Base-by-base conservation (phyloP, 177 flowering plant species). In the Tripterygium wilfordii region DNA sequence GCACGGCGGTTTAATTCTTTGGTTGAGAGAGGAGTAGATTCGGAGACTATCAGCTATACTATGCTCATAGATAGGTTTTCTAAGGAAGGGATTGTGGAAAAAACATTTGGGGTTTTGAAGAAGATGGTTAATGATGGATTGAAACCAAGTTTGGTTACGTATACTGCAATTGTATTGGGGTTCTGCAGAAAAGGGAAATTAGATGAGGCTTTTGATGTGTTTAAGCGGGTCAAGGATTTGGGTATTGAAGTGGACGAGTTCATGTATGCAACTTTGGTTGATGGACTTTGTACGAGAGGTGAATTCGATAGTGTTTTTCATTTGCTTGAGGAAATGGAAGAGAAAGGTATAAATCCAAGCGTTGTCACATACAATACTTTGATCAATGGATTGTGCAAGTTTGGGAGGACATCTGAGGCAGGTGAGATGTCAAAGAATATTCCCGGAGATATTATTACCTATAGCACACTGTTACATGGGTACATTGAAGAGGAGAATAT, bases 61-160 rank as follows among this genome's bases (percentile, higher is more conserved):
- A 60, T 79, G 56, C 79, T 88, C 13, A 71, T 86, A 24, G 78
- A 83, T 60, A 92, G 85, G 36, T 75, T 88, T 37, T 71, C 82
- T 4, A 78, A 75, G 69, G 68, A 70, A 24, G 92, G 86, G 25
- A 46, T 65, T 63, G 83, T 73, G 37, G 92, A 82, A 53, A 86
- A 82, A 72, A 78, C 80, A 1, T 61, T 74, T 33, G 95, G 92
- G 0, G 64, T 86, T 45, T 64, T 86, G 50, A 31, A 62, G 43
- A 79, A 72, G 57, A 89, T 89, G 90, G 53, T 49, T 36, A 69
- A 49, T 49, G 68, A 53, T 37, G 80, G 85, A 3, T 15, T 78
- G 19, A 24, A 60, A 42, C 91, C 96, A 9, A 78, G 69, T 70
- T 57, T 80, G 55, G 70, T 86, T 27, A 71, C 96, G 21, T 87